phyloP scores from a whole-genome alignment of 768 basidiomycete species.

The Tylopilus vinaceipallidus region DNA sequence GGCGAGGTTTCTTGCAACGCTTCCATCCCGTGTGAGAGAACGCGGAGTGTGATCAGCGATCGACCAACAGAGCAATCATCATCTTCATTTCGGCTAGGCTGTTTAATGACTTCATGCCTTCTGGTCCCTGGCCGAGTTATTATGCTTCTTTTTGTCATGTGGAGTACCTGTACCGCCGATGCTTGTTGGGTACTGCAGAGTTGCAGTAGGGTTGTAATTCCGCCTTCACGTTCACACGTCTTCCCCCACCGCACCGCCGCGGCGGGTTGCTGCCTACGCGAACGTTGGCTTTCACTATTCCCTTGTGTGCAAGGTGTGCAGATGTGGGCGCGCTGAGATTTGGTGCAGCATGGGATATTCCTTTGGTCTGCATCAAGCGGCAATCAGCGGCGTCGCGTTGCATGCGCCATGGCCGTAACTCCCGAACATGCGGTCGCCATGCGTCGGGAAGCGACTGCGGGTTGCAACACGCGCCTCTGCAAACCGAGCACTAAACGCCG shows the following conservation, averaged over 20 bases:
- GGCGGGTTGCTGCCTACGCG: too few species aligned
- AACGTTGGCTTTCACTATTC: too few species aligned
- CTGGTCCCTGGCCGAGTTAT: conserved; percentile 3
- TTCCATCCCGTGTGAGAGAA: background rate
- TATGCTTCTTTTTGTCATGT: background rate
- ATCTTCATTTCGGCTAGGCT: conserved; percentile 28
- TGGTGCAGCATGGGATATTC: too few species aligned
- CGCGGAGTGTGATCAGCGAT: conserved; percentile 23
- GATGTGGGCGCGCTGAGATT: too few species aligned
- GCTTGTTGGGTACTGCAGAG: too few species aligned
- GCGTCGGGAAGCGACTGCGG: conserved; percentile 27
- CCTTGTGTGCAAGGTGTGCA: too few species aligned
- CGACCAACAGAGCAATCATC: conserved; percentile 21
- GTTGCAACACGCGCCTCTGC: conserved; percentile 29
- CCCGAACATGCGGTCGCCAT: conserved; percentile 36
- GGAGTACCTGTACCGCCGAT: background rate
- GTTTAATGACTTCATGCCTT: conserved; percentile 16
- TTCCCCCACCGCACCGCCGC: too few species aligned
- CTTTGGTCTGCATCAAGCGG: conserved; percentile 22
- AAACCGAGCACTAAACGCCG: conserved; percentile 22
- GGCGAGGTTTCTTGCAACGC: background rate
- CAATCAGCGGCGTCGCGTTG: conserved; percentile 11
- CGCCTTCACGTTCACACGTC: too few species aligned
- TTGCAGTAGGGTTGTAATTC: too few species aligned
- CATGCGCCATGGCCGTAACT: conserved; percentile 29